Percentiles rank a stretch among this genome's conserved stretches.
Conservation (phyloP, 2,329 filamentous ascomycete genomes). For the Talaromyces sp. region DNA sequence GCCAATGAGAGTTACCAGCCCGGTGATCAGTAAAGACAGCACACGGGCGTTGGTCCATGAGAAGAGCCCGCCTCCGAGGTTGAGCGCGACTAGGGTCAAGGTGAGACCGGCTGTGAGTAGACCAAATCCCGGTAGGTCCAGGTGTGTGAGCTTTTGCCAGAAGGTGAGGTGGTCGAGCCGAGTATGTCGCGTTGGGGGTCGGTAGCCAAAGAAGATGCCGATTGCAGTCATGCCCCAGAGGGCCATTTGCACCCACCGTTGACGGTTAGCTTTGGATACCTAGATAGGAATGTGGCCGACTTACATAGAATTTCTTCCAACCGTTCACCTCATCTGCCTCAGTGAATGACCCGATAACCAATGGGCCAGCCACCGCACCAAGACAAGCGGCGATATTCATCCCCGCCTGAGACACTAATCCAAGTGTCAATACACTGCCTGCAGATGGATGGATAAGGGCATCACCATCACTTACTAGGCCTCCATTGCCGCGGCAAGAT, state of each 20-base stretch:
- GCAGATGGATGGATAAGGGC: not conserved
- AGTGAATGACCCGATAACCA: not conserved
- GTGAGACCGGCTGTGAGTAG: slow-evolving; percentile 3
- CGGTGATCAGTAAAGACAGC: not conserved
- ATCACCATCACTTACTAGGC: not conserved
- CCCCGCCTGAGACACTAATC: slow-evolving; percentile 2
- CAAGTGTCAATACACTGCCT: not conserved
- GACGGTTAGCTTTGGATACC: not conserved
- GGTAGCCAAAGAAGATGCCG: slow-evolving; percentile 2
- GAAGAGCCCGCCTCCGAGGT: slow-evolving; percentile 1
- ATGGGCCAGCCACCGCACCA: slow-evolving; percentile 1
- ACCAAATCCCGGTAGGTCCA: slow-evolving; percentile 1
- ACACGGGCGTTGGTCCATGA: not conserved
- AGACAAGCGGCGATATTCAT: slow-evolving; percentile 6
- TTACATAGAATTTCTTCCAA: slow-evolving; percentile 5
- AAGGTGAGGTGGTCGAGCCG: slow-evolving; percentile 2
- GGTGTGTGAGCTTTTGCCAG: not conserved
- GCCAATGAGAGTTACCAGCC: not conserved
- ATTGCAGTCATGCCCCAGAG: slow-evolving; percentile 1
- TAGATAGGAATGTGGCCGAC: not conserved
- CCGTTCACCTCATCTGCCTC: not conserved
- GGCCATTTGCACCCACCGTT: slow-evolving; percentile 2
- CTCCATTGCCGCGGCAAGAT: slow-evolving; percentile 3
- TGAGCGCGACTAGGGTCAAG: slow-evolving; percentile 1
- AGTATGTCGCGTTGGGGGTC: slow-evolving; percentile 5